Base-by-base conservation (phyloP, 139 green algal species). In the Prasinococcaceae sp. region DNA sequence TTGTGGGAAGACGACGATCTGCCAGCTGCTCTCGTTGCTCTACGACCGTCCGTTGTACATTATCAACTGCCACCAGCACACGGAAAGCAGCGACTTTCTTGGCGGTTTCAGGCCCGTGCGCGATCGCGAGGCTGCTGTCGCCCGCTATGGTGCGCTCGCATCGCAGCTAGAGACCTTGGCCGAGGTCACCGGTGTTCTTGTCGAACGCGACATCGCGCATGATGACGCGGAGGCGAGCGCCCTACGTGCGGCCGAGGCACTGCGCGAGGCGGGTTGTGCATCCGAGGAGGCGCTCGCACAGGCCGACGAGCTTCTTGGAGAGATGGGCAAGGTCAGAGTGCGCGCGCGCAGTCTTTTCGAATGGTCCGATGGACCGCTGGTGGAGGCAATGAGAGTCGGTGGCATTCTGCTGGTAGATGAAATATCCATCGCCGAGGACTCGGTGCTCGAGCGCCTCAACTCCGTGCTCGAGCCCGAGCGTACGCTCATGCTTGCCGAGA, bases 31-130 rank as follows among this genome's bases (percentile, higher is more conserved):
- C 23, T 84, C 88, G 14, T 60, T 82, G 25, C 76, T 92, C 56
- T 58, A 74, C 3, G 71, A 65, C 24, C 84, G 88, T 65, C 57
- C 53, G 14, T 72, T 99, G 53, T 81, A 85, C 50, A 92, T 94
- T 33, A 58, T 98, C 60, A 98, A 98, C 71, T 98, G 92, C 78
- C 94, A 96, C 73, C 84, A 95, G 70, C 87, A 96, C 79, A 96
- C 92, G 2, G 92, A 99, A 70, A 84, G 86, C 3, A 82, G 78
- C 0, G 92, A 99, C 77, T 94, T 99, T 57, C 60, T 99, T 42
- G 92, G 92, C 22, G 84, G 88, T 5, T 97, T 88, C 60, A 47
- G 88, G 4, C 88, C 88, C 0, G 58, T 63, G 30, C 30, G 58
- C 10, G 48, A 63, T 47, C 25, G 50, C 2, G 29, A 61, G 20